Conservation (phyloP, 176 grass and related monocot species). For the Triticum turgidum region DNA sequence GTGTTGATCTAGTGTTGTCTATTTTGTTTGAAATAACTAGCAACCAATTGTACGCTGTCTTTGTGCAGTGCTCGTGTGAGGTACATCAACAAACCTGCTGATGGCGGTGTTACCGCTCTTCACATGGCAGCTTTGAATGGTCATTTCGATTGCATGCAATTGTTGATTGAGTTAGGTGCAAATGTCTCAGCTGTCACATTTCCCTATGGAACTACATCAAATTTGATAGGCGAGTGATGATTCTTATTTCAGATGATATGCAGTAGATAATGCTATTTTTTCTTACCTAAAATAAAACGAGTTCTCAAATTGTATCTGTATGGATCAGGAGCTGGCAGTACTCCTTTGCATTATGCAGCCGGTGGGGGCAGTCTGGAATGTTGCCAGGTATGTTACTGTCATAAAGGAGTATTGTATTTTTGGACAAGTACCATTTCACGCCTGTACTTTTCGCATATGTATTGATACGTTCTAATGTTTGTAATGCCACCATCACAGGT, state of each 20-base stretch:
- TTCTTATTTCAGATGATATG: conserved; percentile 33
- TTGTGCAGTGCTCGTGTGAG: conserved; percentile 66
- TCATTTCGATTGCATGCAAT: conserved; percentile 81
- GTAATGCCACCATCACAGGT: conserved; percentile 46
- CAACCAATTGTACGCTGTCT: background rate
- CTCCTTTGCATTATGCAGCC: conserved; percentile 89
- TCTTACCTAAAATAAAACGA: background rate
- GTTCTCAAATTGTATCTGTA: conserved; percentile 8
- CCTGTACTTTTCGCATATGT: background rate
- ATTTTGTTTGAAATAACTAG: conserved; percentile 24
- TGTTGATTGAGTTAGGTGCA: conserved; percentile 92
- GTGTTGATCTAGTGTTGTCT: background rate
- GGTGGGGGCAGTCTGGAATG: conserved; percentile 83
- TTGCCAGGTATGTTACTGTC: conserved; percentile 64
- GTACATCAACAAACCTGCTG: conserved; percentile 82
- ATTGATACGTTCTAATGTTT: conserved; percentile 22
- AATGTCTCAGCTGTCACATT: conserved; percentile 77
- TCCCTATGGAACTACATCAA: conserved; percentile 64
- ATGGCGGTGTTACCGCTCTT: conserved; percentile 89
- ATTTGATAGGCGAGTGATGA: conserved; percentile 71
- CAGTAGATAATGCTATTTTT: background rate
- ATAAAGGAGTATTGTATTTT: conserved; percentile 30
- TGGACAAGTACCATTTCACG: conserved; percentile 2
- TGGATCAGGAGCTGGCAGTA: conserved; percentile 85
- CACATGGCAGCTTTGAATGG: conserved; percentile 85